Evolutionary conservation across 2,329 filamentous ascomycete genomes (phyloP), one percentile per base, ranked within the genome.

Genomic region (Cladophialophora carrionii): DNA sequence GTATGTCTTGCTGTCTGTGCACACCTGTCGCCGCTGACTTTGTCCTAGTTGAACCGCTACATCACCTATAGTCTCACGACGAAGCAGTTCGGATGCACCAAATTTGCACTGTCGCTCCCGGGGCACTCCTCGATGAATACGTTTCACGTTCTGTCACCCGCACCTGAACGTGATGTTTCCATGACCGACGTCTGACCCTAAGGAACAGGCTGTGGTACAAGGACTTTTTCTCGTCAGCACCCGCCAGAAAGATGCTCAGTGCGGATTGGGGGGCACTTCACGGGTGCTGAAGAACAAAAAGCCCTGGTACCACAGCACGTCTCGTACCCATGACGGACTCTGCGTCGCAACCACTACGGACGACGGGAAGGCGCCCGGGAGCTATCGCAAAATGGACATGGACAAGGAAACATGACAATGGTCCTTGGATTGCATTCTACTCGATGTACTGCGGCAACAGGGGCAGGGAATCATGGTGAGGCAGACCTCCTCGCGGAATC

Each of bases 21-120:
- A 22, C n/a, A 29, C 34, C 34, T 20, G 37, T 20, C 41, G 10
- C 26, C 6, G 22, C 52, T 61, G 51, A 63, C 41, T 20, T 14
- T 78, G 67, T 14, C 1, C 6, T 20, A 68, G 67, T 61, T 69
- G 62, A 65, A 76, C 41, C 75, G 77, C 31, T 80, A 78, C 76
- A 74, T 80, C n/a, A 72, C 65, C 37, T 80, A 79, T 66, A 72
- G 77, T 63, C 49, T 66, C 7, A 49, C 61, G 5, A 68, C 65
- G 10, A 74, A 72, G 34, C 68, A 66, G 46, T 80, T 80, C 60
- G 67, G 72, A 1, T 66, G 72, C 3, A 80, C 77, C 4, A 61
- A 59, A 43, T 65, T 62, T 49, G 67, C 64, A 22, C 20, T 32
- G 48, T 61, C 62, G 49, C 53, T 68, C 29, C 32, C 56, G 22